These are phyloP conservation scores for Chlorella sp. DNA, from an alignment of 139 green algal species.

Conservation along the genomic window DNA sequence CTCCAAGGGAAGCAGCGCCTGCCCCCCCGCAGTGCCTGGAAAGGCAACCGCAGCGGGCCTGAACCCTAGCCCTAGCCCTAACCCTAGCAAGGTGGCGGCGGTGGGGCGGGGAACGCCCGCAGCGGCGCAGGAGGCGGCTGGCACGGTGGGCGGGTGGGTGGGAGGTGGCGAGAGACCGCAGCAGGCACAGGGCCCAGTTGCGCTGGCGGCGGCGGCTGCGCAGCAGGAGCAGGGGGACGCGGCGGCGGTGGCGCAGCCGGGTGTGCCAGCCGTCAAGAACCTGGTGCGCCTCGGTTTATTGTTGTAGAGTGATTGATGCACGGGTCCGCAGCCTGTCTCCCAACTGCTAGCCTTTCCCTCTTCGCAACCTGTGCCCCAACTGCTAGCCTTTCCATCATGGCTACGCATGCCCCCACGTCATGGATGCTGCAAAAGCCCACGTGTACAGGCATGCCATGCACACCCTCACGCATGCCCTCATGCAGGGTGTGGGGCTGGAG, in stretches of 20 bases:
- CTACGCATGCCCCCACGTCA: not conserved
- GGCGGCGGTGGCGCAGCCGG: too few relatives aligned
- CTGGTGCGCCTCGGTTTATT: too few relatives aligned
- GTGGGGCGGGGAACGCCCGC: too few relatives aligned
- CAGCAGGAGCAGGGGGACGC: not conserved
- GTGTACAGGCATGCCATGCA: not conserved
- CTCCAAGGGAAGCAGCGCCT: not conserved
- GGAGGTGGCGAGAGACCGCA: not conserved
- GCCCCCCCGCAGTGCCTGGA: not conserved
- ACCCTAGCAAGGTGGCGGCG: too few relatives aligned
- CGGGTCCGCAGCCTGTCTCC: too few relatives aligned
- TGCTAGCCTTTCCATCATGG: not conserved
- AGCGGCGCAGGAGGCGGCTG: not conserved
- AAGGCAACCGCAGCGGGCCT: not conserved
- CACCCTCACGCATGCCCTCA: too few relatives aligned
- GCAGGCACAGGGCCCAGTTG: not conserved
- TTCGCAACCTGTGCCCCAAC: not conserved
- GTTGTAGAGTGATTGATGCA: too few relatives aligned
- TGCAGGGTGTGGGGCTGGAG: not conserved
- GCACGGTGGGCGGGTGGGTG: not conserved
- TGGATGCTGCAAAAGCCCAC: not conserved
- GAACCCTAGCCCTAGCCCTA: too few relatives aligned
- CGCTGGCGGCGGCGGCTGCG: not conserved
- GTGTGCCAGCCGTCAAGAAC: too few relatives aligned
- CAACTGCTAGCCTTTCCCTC: too few relatives aligned